Base-by-base conservation (phyloP, 768 basidiomycete species). In the Porphyrellus cyaneotinctus region DNA sequence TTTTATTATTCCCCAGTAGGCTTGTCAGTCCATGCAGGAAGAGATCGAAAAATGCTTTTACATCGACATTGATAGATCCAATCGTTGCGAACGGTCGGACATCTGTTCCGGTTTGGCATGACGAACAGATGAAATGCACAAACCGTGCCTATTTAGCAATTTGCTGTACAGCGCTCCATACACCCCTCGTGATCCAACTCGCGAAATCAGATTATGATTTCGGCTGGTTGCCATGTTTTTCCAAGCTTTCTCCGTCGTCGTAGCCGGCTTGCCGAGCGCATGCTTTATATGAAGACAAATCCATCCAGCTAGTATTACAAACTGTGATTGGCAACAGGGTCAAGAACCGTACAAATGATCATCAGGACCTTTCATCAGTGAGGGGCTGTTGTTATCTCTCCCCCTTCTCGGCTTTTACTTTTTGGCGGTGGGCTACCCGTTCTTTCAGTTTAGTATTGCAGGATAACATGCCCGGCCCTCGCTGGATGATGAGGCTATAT, bases 401-500 rank as follows among this genome's bases (percentile, higher is more conserved):
- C 28, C 39, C 45, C 43, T 53, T 47, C 43, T 53, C 48, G 49
- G 47, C 54, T 46, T 48, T 54, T 15, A 51, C 59, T 28, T 51
- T 54, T 45, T 43, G 53, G 59, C 36, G 54, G 57, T 58, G 53
- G 53, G 37, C 46, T 54, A 28, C 18, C 26, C n/a, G 23, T 49
- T 39, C 53, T 35, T 50, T 45, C 43, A 31, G 38, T n/a, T 28
- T n/a, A n/a, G 33, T 14, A 28, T 43, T 47, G 18, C 52, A 53
- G 48, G 49, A 58, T 49, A 60, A 53, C 55, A 67, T 67, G 69
- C 23, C 60, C 36, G 47, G 28, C 52, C 63, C 59, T 60, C 56
- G 57, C 57, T 71, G 67, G 61, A 42, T 65, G 38, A 50, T 43
- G 46, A 59, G 44, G 57, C 39, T 68, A 69, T 68, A 64, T 70